Evolutionary conservation across 768 basidiomycete genomes (phyloP).

Genomic region (Podaxis sp.): DNA sequence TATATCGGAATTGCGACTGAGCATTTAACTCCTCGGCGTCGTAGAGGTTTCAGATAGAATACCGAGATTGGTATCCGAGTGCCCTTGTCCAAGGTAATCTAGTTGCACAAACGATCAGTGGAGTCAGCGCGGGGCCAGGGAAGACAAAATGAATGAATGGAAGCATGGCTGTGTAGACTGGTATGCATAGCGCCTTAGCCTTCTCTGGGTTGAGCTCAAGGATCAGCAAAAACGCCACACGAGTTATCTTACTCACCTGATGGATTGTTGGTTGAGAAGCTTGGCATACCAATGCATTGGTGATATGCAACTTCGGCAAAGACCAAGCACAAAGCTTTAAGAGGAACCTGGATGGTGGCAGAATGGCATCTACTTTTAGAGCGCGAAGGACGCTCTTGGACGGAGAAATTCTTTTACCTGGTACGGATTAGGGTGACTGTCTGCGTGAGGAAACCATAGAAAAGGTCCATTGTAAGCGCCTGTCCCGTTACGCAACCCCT

Average conservation of each 20-base stretch:
- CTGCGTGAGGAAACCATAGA: constrained; percentile 29
- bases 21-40: constrained; percentile 80
- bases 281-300: constrained; percentile 94
- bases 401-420: constrained; percentile 91
- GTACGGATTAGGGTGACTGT: constrained; percentile 38
- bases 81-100: constrained; percentile 72
- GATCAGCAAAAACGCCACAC: constrained; percentile 10
- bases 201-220: constrained; percentile 85
- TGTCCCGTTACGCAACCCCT: constrained; percentile 82
- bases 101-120: constrained; percentile 43
- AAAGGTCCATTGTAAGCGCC: constrained; percentile 22
- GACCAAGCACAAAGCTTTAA: too few species aligned
- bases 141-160: constrained; percentile 26
- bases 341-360: too few species aligned
- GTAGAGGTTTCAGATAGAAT: constrained; percentile 80
- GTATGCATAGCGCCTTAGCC: constrained; percentile 82
- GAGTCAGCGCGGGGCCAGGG: neutral
- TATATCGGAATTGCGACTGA: constrained; percentile 94
- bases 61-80: constrained; percentile 79
- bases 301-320: constrained; percentile 82
- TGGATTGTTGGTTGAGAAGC: constrained; percentile 92
- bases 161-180: constrained; percentile 79
- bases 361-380: constrained; percentile 83
- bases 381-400: constrained; percentile 92
- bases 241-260: constrained; percentile 41